Evolutionary conservation across 176 grass and related monocot genomes (phyloP).

Genomic region (Thalia dealbata): DNA sequence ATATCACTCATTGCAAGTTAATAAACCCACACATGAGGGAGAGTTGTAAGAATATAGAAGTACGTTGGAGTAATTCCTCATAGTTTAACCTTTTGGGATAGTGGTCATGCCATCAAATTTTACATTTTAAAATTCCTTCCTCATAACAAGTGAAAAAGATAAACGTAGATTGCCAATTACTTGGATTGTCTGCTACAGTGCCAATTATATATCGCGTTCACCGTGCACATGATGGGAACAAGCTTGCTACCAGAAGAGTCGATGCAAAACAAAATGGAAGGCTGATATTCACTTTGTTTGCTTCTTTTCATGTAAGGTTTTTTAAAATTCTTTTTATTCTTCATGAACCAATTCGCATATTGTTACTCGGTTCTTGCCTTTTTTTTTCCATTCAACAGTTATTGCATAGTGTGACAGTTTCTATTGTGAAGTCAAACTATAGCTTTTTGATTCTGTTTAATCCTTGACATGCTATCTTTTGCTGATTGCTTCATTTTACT

Average conservation of each 20-base stretch:
- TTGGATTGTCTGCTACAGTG: slow-evolving; percentile 31
- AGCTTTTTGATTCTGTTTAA: neutral
- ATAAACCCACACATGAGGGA: no score
- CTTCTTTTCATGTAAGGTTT: slow-evolving; percentile 76
- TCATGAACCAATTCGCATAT: neutral
- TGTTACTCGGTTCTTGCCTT: neutral
- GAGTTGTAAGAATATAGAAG: no score
- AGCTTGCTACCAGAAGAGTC: slow-evolving; percentile 80
- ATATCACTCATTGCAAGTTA: no score
- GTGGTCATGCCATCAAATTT: no score
- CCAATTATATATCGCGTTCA: slow-evolving; percentile 94
- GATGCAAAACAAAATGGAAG: slow-evolving; percentile 77
- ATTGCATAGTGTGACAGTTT: neutral
- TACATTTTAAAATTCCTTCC: neutral
- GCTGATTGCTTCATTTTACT: neutral
- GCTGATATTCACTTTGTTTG: slow-evolving; percentile 72
- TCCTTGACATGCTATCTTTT: neutral
- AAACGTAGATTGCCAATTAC: neutral
- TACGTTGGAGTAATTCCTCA: no score
- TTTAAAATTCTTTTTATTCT: neutral
- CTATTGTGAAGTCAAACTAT: neutral
- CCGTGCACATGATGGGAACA: slow-evolving; percentile 63
- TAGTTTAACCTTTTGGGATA: no score
- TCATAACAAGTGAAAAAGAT: neutral
- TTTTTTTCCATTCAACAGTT: neutral